Evolutionary conservation across 768 basidiomycete species (phyloP).

Genomic region (Podaxis carcinomalis): DNA sequence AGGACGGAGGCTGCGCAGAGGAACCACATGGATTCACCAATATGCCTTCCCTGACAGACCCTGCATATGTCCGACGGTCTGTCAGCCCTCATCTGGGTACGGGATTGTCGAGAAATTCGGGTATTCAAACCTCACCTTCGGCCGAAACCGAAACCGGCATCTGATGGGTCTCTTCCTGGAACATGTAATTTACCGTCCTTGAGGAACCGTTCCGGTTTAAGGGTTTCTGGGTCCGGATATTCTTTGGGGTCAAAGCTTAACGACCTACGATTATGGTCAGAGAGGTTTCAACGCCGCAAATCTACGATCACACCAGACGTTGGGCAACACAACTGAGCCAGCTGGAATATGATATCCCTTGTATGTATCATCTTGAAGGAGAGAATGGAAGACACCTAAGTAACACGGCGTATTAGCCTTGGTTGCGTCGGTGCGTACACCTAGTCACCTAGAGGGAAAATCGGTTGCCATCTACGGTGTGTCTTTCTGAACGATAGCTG

Average conservation of each 20-base stretch:
- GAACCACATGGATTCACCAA: slow-evolving; percentile 16
- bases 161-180: slow-evolving; percentile 37
- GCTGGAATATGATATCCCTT: slow-evolving; percentile 14
- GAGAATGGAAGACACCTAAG: slow-evolving; percentile 19
- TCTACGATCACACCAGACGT: slow-evolving; percentile 4
- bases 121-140: slow-evolving; percentile 32
- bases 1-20: slow-evolving; percentile 14
- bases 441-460: neutral
- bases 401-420: slow-evolving; percentile 29
- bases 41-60: slow-evolving; percentile 23
- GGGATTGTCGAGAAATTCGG: neutral
- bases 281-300: neutral
- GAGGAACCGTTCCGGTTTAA: slow-evolving; percentile 48
- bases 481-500: neutral
- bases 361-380: slow-evolving; percentile 12
- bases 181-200: slow-evolving; percentile 30
- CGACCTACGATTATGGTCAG: slow-evolving; percentile 24
- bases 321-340: slow-evolving; percentile 7
- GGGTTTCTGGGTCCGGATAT: slow-evolving; percentile 40
- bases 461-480: slow-evolving; percentile 1
- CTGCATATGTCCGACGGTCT: slow-evolving; percentile 5
- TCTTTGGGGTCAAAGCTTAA: slow-evolving; percentile 42
- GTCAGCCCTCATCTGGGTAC: neutral
- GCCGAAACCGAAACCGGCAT: slow-evolving; percentile 54
- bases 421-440: neutral